These are phyloP conservation scores for Aspergillus homomorphus DNA, from an alignment of 495 filamentous ascomycete species.

Conservation along the genomic window DNA sequence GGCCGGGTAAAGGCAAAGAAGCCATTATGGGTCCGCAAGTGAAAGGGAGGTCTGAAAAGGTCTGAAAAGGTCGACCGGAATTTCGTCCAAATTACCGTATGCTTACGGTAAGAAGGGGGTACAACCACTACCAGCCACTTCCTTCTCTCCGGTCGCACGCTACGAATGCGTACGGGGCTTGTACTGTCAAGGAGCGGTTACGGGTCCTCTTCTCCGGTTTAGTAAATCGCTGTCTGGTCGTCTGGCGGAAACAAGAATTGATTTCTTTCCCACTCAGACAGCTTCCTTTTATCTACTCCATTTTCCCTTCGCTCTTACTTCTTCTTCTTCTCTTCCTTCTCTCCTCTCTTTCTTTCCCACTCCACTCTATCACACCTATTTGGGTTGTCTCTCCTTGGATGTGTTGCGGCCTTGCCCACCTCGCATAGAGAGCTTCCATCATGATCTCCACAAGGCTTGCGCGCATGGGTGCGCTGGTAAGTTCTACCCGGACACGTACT, in stretches of 20 bases:
- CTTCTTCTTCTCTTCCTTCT: constrained; percentile 24
- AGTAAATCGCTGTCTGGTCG: constrained; percentile 27
- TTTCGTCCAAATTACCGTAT: constrained; percentile 2
- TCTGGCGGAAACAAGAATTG: constrained; percentile 30
- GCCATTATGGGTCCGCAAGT: constrained; percentile 11
- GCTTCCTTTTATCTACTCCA: constrained; percentile 44
- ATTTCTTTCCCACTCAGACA: constrained; percentile 40
- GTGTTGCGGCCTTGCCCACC: constrained; percentile 31
- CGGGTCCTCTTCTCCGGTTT: constrained; percentile 44
- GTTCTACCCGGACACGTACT: constrained; percentile 20
- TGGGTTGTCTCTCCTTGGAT: constrained; percentile 37
- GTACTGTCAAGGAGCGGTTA: constrained; percentile 44
- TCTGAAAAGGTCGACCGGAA: constrained; percentile 9
- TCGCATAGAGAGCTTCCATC: constrained; percentile 42
- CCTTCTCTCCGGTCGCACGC: constrained; percentile 32
- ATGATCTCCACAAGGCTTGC: constrained; percentile 57
- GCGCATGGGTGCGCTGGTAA: constrained; percentile 57
- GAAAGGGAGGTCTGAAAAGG: constrained; percentile 5
- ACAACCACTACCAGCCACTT: constrained; percentile 15
- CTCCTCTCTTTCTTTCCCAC: constrained; percentile 23
- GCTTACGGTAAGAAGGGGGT: constrained; percentile 6
- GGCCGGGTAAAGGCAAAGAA: constrained; percentile 5
- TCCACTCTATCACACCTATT: constrained; percentile 38
- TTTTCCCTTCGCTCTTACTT: constrained; percentile 28
- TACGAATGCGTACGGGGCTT: constrained; percentile 35